Base-by-base conservation (phyloP, 176 grass and related monocot species). In the Miscanthus lutarioriparius region DNA sequence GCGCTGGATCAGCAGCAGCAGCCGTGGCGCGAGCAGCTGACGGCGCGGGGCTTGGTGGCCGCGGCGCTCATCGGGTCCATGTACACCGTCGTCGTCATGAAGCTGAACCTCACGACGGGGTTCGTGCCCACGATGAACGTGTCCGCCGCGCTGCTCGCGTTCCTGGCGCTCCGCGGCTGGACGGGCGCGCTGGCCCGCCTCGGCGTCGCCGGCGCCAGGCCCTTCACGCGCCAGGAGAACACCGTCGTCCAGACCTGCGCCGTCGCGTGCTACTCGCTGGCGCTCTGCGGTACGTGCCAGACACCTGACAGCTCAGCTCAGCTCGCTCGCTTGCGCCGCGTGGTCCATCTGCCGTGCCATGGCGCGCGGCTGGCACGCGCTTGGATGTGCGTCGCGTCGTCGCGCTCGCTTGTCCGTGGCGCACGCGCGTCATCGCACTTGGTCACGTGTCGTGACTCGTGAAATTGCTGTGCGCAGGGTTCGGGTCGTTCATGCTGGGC, bases 191-290 rank as follows among this genome's bases (percentile, higher is more conserved):
- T 93, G 38, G 56, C 70, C 69, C 92, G 74, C 77, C 33, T 91
- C 3, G 70, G 70, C 70, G n/a, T 8, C 68, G 89, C 78, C 54
- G 26, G 45, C n/a, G 68, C 61, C 67, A 41, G 48, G 32, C 91
- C 91, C 22, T 97, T 97, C 83, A 97, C 94, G 1, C 89, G 91
- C 7, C 91, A 97, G 90, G 95, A 97, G 86, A 97, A 97, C 86
- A 95, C 92, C 35, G 83, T 97, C 49, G 76, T 97, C 61, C 87
- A 95, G 91, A 97, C 95, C 62, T 97, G 95, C 70, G 92, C 92
- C 75, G 95, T 95, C 10, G 95, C 95, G 27, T 97, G 95, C 88
- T 97, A 97, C 84, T 65, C 75, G 6, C 54, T 63, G 88, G 89
- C 43, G 25, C 41, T 49, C 71, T 74, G 71, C 43, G 71, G 71